These are phyloP conservation scores for Dipodascus albidus DNA, from an alignment of 805 yeast genomes.

Conservation along the genomic window DNA sequence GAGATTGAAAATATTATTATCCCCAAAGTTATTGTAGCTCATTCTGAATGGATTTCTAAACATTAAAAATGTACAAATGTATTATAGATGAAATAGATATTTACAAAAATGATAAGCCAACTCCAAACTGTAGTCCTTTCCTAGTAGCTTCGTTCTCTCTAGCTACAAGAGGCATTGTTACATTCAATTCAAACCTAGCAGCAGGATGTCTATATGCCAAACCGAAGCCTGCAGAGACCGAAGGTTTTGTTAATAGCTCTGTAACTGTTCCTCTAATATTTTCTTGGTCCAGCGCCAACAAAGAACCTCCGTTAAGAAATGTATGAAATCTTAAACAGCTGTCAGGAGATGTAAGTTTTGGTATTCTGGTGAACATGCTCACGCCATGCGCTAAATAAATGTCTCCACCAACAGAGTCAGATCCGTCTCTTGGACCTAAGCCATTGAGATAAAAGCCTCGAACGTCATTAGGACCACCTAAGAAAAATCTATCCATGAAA, in stretches of 20 bases:
- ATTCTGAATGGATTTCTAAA: conserved; percentile 44
- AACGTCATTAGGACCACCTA: conserved; percentile 70
- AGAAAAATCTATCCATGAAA: conserved; percentile 66
- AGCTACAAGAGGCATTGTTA: conserved; percentile 47
- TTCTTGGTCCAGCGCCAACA: conserved; percentile 21
- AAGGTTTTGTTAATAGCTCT: conserved; percentile 31
- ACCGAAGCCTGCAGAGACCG: conserved; percentile 49
- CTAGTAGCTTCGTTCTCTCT: conserved; percentile 39
- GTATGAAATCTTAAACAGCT: conserved; percentile 51
- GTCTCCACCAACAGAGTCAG: conserved; percentile 59
- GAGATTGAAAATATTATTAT: conserved; percentile 76
- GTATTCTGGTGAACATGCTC: conserved; percentile 49
- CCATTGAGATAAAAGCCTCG: conserved; percentile 60
- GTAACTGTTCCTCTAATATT: conserved; percentile 10
- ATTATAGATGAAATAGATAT: background rate
- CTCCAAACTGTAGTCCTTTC: conserved; percentile 59
- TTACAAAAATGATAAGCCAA: conserved; percentile 48
- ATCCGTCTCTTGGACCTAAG: conserved; percentile 47
- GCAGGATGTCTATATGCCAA: conserved; percentile 48
- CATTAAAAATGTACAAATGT: conserved; percentile 11
- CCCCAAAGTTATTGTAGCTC: conserved; percentile 61
- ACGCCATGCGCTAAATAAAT: conserved; percentile 44
- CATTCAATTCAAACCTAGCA: conserved; percentile 57
- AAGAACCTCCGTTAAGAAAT: conserved; percentile 56
- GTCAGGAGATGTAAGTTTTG: conserved; percentile 32